Evolutionary conservation across 306 rosid species (phyloP).

Genomic region (Gynostemma pentaphyllum): DNA sequence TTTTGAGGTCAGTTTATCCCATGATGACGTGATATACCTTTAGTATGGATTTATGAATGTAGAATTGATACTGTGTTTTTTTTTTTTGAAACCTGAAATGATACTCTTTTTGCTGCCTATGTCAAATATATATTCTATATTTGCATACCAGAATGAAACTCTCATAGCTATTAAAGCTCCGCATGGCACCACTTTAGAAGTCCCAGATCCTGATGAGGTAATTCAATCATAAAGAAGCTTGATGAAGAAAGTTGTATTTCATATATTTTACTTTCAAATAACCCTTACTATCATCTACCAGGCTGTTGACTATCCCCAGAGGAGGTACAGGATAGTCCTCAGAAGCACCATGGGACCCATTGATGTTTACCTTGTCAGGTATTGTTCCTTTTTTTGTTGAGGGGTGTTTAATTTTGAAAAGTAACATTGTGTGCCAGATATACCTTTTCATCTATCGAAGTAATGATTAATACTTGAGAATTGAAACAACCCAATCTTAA

Average conservation of each 20-base stretch:
- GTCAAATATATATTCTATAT: too few relatives aligned
- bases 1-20: slow-evolving; percentile 48
- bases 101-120: too few relatives aligned
- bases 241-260: neutral
- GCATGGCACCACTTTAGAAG: slow-evolving; percentile 93
- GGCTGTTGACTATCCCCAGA: slow-evolving; percentile 94
- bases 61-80: neutral
- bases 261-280: slow-evolving; percentile 18
- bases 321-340: slow-evolving; percentile 88
- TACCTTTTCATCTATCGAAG: slow-evolving; percentile 15
- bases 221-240: slow-evolving; percentile 12
- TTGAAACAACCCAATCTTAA: slow-evolving; percentile 9
- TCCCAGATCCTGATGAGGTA: slow-evolving; percentile 99
- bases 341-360: slow-evolving; percentile 98
- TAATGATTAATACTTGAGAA: slow-evolving; percentile 11
- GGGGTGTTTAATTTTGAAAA: neutral
- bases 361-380: slow-evolving; percentile 98
- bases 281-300: slow-evolving; percentile 24
- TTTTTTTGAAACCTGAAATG: neutral
- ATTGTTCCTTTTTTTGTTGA: slow-evolving; percentile 8
- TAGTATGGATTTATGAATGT: neutral
- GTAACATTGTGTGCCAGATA: neutral
- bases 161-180: slow-evolving; percentile 98
- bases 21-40: neutral
- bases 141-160: slow-evolving; percentile 72